Evolutionary conservation across 2,329 filamentous ascomycete species (phyloP), one percentile per base, ranked within the genome.

Genomic region (Exophiala sp.): DNA sequence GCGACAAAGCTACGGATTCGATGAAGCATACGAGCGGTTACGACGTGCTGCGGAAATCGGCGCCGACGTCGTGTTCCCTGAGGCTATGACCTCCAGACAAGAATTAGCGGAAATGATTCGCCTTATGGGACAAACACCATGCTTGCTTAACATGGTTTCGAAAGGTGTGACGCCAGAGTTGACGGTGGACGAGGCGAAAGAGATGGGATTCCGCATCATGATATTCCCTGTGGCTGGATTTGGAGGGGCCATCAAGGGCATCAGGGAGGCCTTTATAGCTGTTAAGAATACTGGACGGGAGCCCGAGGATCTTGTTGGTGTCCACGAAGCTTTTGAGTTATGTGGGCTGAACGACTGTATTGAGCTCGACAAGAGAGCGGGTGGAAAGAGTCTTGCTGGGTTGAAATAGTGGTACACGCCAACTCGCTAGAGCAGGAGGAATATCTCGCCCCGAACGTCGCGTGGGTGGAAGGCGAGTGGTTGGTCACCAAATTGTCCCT

Each of bases 71-170:
- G 71, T 67, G 1, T 73, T 75, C 57, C 63, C 73, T 1, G 72
- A 75, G 58, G 72, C 69, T 2, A 63, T 73, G 14, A 68, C 69
- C 1, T 70, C 68, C 12, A 66, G 64, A 10, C 69, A 71, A 38
- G 66, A 71, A 63, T 67, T 68, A 9, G 58, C 59, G n/a, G 65
- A 65, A 47, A 63, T 63, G 4, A 64, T 71, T 2, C 49, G 62
- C 24, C 68, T 71, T 20, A 60, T 74, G 40, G 65, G 65, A 10
- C 65, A 65, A 11, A 71, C 67, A 65, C 72, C 72, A 9, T 58
- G 74, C 58, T 44, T 75, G 50, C 57, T 75, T 42, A 76, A 76
- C 59, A 75, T 73, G 66, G 73, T 75, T 4, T 69, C 73, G 58
- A 66, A 72, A 52, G 73, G 72, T 8, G 64, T 66, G 4, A 73